These are phyloP conservation scores for Harrya chromipes DNA, from an alignment of 768 basidiomycete genomes.

Conservation along the genomic window DNA sequence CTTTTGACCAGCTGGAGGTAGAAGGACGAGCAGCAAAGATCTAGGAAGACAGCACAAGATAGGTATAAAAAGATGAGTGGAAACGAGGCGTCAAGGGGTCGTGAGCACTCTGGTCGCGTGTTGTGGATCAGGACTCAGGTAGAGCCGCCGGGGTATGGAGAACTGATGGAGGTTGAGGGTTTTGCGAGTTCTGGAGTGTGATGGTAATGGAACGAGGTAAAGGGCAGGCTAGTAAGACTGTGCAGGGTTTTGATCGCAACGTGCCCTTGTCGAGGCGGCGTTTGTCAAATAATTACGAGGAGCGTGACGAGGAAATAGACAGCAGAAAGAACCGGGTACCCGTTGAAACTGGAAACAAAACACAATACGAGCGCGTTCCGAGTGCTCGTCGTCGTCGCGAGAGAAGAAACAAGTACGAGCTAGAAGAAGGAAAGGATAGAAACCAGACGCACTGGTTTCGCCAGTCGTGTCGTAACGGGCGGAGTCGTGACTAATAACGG, in stretches of 20 bases:
- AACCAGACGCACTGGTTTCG: constrained; percentile 32
- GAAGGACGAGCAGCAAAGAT: constrained; percentile 39
- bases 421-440: neutral
- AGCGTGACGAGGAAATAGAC: constrained; percentile 16
- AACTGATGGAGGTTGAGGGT: constrained; percentile 38
- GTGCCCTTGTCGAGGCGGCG: constrained; percentile 62
- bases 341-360: constrained; percentile 20
- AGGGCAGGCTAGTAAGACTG: constrained; percentile 50
- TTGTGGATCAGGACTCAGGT: constrained; percentile 31
- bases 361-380: constrained; percentile 20
- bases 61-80: constrained; percentile 51
- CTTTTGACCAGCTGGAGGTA: constrained; percentile 34
- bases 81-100: constrained; percentile 51
- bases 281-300: constrained; percentile 43
- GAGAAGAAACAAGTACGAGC: constrained; percentile 15
- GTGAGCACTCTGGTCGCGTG: constrained; percentile 49
- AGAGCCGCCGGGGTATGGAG: constrained; percentile 25
- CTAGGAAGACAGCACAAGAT: constrained; percentile 41
- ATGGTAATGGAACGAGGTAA: constrained; percentile 52
- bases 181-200: constrained; percentile 31
- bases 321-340: constrained; percentile 17
- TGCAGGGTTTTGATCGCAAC: constrained; percentile 75
- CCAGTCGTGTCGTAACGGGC: constrained; percentile 31
- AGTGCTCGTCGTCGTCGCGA: constrained; percentile 11
- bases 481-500: constrained; percentile 28